These are phyloP conservation scores for Pyricularia sp. DNA, from an alignment of 2,329 filamentous ascomycete species.

Conservation along the genomic window DNA sequence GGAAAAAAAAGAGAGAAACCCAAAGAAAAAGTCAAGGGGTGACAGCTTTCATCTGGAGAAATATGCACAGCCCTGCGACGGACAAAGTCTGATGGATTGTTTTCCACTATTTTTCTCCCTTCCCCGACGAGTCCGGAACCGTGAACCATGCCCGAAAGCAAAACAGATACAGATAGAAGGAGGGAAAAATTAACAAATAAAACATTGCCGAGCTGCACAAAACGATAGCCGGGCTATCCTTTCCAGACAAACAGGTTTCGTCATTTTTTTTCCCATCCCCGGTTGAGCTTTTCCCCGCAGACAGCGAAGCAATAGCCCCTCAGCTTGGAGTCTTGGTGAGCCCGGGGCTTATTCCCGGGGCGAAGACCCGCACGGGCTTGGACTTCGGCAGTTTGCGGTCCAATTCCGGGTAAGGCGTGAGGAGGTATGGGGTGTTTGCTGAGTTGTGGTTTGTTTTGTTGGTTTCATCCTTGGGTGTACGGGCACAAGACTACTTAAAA, in stretches of 20 bases:
- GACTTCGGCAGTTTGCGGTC: not conserved
- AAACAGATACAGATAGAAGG: too few species aligned
- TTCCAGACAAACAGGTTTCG: not conserved
- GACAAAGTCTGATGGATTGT: not conserved
- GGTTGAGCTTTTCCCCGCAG: not conserved
- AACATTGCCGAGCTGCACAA: not conserved
- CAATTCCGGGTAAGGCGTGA: not conserved
- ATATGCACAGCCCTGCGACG: not conserved
- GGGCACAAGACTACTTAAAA: too few species aligned
- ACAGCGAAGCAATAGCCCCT: not conserved
- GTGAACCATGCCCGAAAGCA: not conserved
- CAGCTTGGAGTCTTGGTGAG: not conserved
- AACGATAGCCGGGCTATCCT: not conserved
- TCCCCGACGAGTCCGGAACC: not conserved
- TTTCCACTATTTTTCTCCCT: not conserved
- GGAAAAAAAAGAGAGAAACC: not conserved
- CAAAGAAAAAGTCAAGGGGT: not conserved
- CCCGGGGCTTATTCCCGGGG: not conserved
- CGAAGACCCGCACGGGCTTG: not conserved
- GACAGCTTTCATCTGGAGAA: not conserved
- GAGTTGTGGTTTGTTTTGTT: not conserved
- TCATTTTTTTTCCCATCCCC: not conserved
- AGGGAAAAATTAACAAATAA: not conserved
- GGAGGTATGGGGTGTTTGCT: not conserved
- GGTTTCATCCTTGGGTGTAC: not conserved